These are phyloP conservation scores for Entrophospora sp. DNA, from an alignment of 192 early-diverging fungal species.

Conservation along the genomic window DNA sequence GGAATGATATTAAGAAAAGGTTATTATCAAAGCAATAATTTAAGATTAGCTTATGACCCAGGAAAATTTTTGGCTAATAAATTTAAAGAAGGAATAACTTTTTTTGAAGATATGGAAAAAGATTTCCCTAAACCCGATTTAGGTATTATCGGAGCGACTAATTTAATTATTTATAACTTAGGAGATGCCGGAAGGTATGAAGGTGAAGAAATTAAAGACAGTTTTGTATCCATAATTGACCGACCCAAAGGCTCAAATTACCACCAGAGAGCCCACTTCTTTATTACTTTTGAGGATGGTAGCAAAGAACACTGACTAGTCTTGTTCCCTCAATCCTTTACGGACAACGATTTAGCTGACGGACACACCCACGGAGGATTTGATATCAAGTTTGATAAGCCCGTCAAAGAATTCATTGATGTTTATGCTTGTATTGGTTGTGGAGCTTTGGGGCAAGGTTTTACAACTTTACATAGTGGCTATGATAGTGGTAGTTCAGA, in stretches of 20 bases:
- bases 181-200: too few species aligned
- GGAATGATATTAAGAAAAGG: too few species aligned
- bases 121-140: too few species aligned
- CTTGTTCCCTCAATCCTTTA: background rate
- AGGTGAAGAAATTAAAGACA: too few species aligned
- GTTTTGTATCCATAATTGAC: background rate
- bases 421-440: constrained; percentile 1
- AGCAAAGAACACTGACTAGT: background rate
- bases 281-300: background rate
- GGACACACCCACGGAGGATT: background rate
- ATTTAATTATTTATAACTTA: too few species aligned
- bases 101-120: too few species aligned
- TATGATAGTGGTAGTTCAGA: background rate
- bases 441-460: background rate
- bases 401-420: background rate
- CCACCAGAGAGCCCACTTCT: background rate
- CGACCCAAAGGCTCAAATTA: background rate
- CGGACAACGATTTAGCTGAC: background rate
- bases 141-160: too few species aligned
- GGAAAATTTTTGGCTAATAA: too few species aligned
- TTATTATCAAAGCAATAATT: too few species aligned
- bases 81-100: too few species aligned
- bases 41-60: too few species aligned
- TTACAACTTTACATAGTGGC: background rate
- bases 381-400: background rate